phyloP scores from a whole-genome alignment of 495 filamentous ascomycete genomes.

The Aspergillus nidulans region DNA sequence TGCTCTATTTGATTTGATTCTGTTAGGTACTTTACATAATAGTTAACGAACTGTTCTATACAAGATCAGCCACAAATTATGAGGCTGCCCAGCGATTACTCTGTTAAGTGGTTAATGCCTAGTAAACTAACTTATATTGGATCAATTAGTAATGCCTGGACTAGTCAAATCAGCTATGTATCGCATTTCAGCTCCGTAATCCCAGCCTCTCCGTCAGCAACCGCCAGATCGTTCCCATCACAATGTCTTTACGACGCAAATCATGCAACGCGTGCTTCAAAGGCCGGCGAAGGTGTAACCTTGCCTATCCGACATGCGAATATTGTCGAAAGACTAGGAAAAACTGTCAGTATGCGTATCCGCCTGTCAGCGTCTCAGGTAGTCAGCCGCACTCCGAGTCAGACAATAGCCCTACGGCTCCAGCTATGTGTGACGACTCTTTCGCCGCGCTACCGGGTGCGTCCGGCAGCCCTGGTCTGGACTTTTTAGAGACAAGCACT shows the following conservation, averaged over 20 bases:
- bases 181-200: too few relatives aligned
- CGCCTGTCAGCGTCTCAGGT: neutral
- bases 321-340: conserved; percentile 2
- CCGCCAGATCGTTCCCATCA: neutral
- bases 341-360: conserved; percentile 5
- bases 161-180: too few relatives aligned
- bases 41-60: too few relatives aligned
- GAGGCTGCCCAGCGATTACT: too few relatives aligned
- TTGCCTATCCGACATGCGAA: conserved; percentile 1
- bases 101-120: too few relatives aligned
- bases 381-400: too few relatives aligned
- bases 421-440: neutral
- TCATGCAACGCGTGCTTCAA: conserved; percentile 8
- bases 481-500: neutral
- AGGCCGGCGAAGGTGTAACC: conserved; percentile 4
- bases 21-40: too few relatives aligned
- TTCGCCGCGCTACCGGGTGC: neutral
- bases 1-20: too few relatives aligned
- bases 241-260: conserved; percentile 8
- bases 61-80: too few relatives aligned
- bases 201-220: neutral
- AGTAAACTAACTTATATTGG: too few relatives aligned
- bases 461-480: neutral
- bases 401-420: too few relatives aligned
- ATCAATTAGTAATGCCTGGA: too few relatives aligned